Conservation (phyloP, 2,329 filamentous ascomycete species). For the Fusarium phyllophilum region DNA sequence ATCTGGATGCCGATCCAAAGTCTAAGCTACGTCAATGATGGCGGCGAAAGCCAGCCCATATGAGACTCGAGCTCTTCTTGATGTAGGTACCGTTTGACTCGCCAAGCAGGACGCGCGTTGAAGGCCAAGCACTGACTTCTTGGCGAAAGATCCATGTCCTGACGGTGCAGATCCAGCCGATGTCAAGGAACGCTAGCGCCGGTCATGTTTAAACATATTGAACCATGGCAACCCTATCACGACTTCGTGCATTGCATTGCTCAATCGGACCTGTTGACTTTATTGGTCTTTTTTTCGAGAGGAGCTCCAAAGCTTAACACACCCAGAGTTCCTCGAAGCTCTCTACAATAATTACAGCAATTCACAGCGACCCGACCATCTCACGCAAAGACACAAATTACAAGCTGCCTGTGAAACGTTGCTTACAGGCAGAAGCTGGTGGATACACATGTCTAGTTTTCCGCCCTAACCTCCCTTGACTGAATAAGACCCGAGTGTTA, state of each 20-base stretch:
- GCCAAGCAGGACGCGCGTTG: conserved; percentile 47
- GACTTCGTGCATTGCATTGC: conserved; percentile 32
- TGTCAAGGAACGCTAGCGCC: conserved; percentile 40
- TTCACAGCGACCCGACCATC: neutral
- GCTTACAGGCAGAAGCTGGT: conserved; percentile 33
- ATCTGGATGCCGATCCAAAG: conserved; percentile 37
- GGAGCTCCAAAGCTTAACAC: neutral
- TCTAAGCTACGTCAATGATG: conserved; percentile 38
- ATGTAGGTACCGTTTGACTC: conserved; percentile 42
- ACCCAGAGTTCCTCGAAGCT: neutral
- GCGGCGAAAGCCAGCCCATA: conserved; percentile 35
- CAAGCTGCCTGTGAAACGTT: conserved; percentile 19
- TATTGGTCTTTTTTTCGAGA: conserved; percentile 10
- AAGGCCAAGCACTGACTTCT: conserved; percentile 44
- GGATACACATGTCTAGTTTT: conserved; percentile 31
- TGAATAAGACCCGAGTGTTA: conserved; percentile 26
- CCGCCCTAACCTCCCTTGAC: conserved; percentile 37
- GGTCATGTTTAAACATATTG: conserved; percentile 43
- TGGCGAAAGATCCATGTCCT: conserved; percentile 44
- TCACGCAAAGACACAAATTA: neutral
- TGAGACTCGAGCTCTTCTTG: conserved; percentile 43
- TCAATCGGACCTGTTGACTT: conserved; percentile 1
- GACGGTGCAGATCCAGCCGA: conserved; percentile 45
- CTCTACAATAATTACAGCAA: neutral
- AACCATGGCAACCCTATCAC: conserved; percentile 43